Conservation (phyloP, 2,329 filamentous ascomycete species). For the Fusarium sp. region DNA sequence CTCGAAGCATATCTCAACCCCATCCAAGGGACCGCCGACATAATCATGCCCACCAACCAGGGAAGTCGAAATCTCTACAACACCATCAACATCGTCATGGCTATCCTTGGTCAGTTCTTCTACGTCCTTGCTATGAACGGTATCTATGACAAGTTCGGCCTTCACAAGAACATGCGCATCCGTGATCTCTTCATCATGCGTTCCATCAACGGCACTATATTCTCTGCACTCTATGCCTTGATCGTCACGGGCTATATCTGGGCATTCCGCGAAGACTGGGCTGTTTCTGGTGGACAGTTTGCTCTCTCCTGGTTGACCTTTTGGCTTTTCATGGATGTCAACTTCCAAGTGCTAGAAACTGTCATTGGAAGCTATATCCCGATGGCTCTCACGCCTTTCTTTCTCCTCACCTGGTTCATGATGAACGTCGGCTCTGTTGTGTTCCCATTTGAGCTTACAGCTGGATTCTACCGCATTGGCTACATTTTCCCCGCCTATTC, state of each 20-base stretch:
- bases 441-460: slow-evolving; percentile 49
- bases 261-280: slow-evolving; percentile 55
- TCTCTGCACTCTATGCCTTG: slow-evolving; percentile 50
- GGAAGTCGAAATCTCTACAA: slow-evolving; percentile 49
- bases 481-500: slow-evolving; percentile 50
- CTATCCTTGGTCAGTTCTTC: slow-evolving; percentile 47
- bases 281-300: slow-evolving; percentile 45
- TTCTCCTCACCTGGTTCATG: slow-evolving; percentile 55
- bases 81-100: slow-evolving; percentile 51
- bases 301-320: slow-evolving; percentile 43
- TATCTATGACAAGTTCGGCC: slow-evolving; percentile 31
- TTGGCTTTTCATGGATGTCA: slow-evolving; percentile 54
- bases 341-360: slow-evolving; percentile 54
- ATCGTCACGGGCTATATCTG: slow-evolving; percentile 53
- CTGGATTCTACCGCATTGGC: slow-evolving; percentile 53
- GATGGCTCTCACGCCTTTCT: slow-evolving; percentile 51
- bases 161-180: slow-evolving; percentile 31
- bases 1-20: slow-evolving; percentile 48
- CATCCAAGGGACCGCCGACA: slow-evolving; percentile 39
- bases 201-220: slow-evolving; percentile 43
- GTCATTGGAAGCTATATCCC: slow-evolving; percentile 42
- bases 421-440: slow-evolving; percentile 51
- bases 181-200: slow-evolving; percentile 41
- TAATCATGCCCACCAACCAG: slow-evolving; percentile 48
- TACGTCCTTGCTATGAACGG: slow-evolving; percentile 41